Conservation (phyloP, 108 stramenopile genomes). For the Discostella stelligeroides region DNA sequence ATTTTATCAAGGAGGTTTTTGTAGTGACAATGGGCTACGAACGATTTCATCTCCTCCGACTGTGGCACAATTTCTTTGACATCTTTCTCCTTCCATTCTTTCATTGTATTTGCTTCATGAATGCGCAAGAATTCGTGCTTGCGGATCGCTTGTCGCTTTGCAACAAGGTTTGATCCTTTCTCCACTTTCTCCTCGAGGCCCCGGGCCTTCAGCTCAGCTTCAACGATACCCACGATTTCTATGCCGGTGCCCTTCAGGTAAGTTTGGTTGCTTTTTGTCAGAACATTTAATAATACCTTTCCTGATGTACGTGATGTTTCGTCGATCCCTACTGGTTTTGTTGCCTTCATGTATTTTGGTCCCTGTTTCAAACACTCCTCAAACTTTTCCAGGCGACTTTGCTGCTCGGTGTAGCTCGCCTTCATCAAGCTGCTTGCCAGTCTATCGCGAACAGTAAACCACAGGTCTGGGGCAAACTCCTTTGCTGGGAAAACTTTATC, state of each 20-base stretch:
- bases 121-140: neutral
- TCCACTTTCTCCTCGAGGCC: neutral
- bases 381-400: neutral
- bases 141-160: neutral
- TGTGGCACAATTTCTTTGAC: neutral
- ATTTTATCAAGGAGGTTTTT: too few species aligned
- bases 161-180: neutral
- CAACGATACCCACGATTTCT: neutral
- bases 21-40: neutral
- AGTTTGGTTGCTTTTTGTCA: neutral
- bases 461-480: neutral
- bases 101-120: neutral
- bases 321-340: neutral
- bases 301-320: neutral
- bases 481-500: neutral
- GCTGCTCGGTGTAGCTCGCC: neutral
- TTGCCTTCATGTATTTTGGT: neutral
- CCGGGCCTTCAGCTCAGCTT: neutral
- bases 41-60: neutral
- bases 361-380: neutral
- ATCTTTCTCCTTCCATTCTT: neutral
- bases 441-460: neutral
- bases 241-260: too few species aligned
- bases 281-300: neutral
- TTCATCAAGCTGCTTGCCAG: neutral